Conservation (phyloP, 805 yeast genomes). For the Starmera pachycereana region DNA sequence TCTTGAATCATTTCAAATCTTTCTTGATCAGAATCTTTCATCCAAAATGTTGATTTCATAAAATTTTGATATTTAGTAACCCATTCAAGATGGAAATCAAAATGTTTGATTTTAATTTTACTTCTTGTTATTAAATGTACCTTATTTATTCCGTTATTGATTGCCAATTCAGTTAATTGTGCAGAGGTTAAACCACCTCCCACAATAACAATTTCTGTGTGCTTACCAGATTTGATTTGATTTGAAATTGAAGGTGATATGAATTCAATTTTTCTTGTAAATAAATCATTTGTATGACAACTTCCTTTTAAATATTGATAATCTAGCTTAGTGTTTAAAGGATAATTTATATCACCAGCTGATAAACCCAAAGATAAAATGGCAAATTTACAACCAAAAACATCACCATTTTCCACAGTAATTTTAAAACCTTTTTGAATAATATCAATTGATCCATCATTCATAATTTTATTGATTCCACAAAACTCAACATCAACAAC, state of each 20-base stretch:
- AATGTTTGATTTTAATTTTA: slow-evolving; percentile 33
- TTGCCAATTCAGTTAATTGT: slow-evolving; percentile 31
- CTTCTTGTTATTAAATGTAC: slow-evolving; percentile 26
- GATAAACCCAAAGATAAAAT: slow-evolving; percentile 6
- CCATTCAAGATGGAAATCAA: slow-evolving; percentile 39
- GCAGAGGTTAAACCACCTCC: slow-evolving; percentile 40
- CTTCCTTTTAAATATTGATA: slow-evolving; percentile 4
- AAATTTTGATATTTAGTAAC: slow-evolving; percentile 37
- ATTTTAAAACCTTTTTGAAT: slow-evolving; percentile 25
- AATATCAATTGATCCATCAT: slow-evolving; percentile 14
- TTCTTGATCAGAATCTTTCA: slow-evolving; percentile 32
- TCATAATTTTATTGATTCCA: slow-evolving; percentile 3
- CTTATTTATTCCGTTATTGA: slow-evolving; percentile 20
- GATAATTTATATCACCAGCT: slow-evolving; percentile 6
- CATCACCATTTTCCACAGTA: slow-evolving; percentile 21
- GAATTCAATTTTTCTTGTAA: slow-evolving; percentile 1
- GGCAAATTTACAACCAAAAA: slow-evolving; percentile 20
- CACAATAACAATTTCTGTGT: slow-evolving; percentile 21
- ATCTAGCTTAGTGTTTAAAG: slow-evolving; percentile 2
- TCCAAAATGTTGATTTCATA: slow-evolving; percentile 32
- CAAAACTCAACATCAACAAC: slow-evolving; percentile 25
- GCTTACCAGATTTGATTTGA: neutral
- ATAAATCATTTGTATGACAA: slow-evolving; percentile 7
- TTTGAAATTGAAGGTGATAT: neutral
- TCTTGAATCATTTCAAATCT: slow-evolving; percentile 28